Base-by-base conservation (phyloP, 2,329 filamentous ascomycete genomes). In the Colletotrichum acutatum region DNA sequence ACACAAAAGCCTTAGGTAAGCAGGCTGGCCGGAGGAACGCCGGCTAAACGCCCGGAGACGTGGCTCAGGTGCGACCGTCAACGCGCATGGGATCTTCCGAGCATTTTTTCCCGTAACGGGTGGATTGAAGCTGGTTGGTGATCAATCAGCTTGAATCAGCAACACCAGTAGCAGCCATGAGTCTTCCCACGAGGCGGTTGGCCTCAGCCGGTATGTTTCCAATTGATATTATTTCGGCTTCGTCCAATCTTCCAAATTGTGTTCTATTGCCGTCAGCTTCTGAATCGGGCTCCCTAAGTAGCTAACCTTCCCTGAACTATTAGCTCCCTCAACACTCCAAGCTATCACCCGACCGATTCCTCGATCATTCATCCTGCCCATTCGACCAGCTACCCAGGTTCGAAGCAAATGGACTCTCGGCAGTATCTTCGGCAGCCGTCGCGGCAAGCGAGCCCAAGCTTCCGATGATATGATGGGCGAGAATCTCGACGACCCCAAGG, bases 401-500 rank as follows among this genome's bases (percentile, higher is more conserved):
- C 86, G 87, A 65, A 79, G 83, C 71, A 86, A 84, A 81, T 86
- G 83, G 81, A 82, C 82, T 74, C 80, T 85, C 16, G 64, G 68
- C 76, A 80, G 78, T 74, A 79, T 83, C 68, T 84, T 85, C 76
- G 82, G 82, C 57, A 34, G 74, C 72, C 74, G 71, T 24, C 74
- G 71, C 14, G 26, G 22, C 22, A 26, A 28, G n/a, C 16, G 24
- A 22, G n/a, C 22, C 49, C 60, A 58, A 26, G 56, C 52, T 49
- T 56, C 70, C 5, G 71, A 70, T 49, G 28, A 22, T 24, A 8
- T 83, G n/a, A 72, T 79, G 16, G 76, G 75, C 52, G 76, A 80
- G 49, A 81, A 85, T 72, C 81, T 87, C 65, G 82, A 86, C 76
- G 81, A 85, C 75, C 84, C 84, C 63, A 81, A 82, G 75, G 80